Conservation (phyloP, 1,284 basidiomycete species). For the Rhodotorula sp. region DNA sequence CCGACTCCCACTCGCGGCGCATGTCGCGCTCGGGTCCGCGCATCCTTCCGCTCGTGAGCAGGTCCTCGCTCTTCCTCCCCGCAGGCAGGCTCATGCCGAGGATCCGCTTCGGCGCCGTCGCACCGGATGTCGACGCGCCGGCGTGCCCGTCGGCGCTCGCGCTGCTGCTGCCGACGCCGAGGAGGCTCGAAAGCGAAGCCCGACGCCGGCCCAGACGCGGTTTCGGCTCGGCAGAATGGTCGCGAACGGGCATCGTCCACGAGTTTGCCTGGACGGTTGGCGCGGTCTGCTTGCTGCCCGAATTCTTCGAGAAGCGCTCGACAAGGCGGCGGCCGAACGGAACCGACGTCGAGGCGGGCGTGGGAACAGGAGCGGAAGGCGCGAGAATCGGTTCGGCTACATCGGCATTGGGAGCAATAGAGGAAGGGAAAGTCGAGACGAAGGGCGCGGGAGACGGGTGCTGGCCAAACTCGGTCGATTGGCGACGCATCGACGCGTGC, state of each 20-base stretch:
- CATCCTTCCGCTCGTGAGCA: slow-evolving; percentile 18
- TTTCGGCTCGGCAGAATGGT: slow-evolving; percentile 5
- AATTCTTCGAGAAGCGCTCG: slow-evolving; percentile 11
- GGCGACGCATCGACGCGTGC: neutral
- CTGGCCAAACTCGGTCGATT: slow-evolving; percentile 5
- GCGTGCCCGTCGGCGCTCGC: slow-evolving; percentile 3
- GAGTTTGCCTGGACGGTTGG: neutral
- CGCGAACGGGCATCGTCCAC: slow-evolving; percentile 22
- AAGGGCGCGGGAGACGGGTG: neutral
- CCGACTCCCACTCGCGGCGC: neutral
- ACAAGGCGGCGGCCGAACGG: slow-evolving; percentile 28
- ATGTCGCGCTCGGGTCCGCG: neutral
- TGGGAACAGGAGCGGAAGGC: neutral
- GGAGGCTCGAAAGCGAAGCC: slow-evolving; percentile 21
- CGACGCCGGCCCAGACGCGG: slow-evolving; percentile 13
- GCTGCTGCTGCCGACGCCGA: slow-evolving; percentile 13
- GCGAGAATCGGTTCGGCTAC: neutral
- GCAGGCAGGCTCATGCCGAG: slow-evolving; percentile 36
- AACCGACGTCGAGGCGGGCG: neutral
- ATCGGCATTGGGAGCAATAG: neutral
- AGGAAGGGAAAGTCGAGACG: neutral
- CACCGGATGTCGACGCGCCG: neutral
- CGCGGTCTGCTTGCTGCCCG: neutral
- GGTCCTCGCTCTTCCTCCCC: slow-evolving; percentile 36
- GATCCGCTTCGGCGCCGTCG: slow-evolving; percentile 14